Evolutionary conservation across 495 filamentous ascomycete species (phyloP).

Genomic region (Daldinia grandis): DNA sequence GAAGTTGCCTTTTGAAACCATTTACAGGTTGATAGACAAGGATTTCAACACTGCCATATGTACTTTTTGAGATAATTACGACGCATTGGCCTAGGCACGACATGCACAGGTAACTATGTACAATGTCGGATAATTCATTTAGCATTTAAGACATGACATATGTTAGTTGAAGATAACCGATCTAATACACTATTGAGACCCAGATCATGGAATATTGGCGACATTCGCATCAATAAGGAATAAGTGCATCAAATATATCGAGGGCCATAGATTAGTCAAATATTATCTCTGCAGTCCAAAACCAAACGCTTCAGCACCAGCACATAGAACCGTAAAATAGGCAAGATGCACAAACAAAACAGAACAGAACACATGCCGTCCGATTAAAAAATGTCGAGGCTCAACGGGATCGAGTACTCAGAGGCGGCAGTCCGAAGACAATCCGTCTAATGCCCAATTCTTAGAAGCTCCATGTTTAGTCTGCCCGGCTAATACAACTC

Average conservation of each 20-base stretch:
- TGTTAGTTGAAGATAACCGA: not conserved
- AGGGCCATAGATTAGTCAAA: too few relatives aligned
- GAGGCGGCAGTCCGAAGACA: constrained; percentile 39
- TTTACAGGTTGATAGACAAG: not conserved
- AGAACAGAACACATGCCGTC: not conserved
- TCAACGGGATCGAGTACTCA: constrained; percentile 61
- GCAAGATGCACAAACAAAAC: not conserved
- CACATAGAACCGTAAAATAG: not conserved
- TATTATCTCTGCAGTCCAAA: not conserved
- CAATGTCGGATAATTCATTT: not conserved
- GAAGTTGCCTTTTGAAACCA: not conserved
- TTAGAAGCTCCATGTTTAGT: constrained; percentile 57
- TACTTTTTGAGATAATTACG: not conserved
- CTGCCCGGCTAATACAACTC: constrained; percentile 62
- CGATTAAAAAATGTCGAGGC: constrained; percentile 53
- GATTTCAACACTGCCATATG: not conserved
- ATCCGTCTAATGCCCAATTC: constrained; percentile 58
- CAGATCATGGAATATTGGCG: not conserved
- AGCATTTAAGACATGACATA: not conserved
- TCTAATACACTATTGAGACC: not conserved
- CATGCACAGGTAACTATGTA: not conserved
- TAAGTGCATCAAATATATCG: not conserved
- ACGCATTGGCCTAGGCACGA: not conserved
- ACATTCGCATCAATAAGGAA: not conserved
- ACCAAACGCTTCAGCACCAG: not conserved